These are phyloP conservation scores for Cercospora berteroae DNA, from an alignment of 2,329 filamentous ascomycete genomes.

Conservation along the genomic window DNA sequence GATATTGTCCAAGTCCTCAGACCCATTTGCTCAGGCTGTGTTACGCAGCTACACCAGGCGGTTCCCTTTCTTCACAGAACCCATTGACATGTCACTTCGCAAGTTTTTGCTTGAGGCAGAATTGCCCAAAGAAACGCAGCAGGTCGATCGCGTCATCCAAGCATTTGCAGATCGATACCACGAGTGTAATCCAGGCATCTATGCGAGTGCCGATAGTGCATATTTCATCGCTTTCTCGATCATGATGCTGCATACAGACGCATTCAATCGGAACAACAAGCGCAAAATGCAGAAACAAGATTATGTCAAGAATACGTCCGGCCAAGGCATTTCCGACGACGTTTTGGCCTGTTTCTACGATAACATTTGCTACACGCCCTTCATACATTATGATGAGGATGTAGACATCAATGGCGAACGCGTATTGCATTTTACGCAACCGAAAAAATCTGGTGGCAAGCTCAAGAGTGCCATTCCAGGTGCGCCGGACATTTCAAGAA, in stretches of 20 bases:
- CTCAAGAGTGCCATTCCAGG: constrained; percentile 59
- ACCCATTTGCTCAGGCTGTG: constrained; percentile 78
- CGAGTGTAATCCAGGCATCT: constrained; percentile 97
- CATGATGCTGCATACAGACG: constrained; percentile 92
- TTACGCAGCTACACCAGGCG: constrained; percentile 92
- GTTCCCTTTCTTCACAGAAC: constrained; percentile 93
- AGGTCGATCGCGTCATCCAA: constrained; percentile 91
- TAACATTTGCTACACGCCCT: constrained; percentile 96
- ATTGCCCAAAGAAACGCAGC: constrained; percentile 93
- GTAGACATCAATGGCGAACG: constrained; percentile 75
- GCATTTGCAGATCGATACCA: constrained; percentile 96
- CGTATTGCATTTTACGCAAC: constrained; percentile 63
- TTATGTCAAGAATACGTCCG: constrained; percentile 91
- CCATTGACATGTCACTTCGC: constrained; percentile 95
- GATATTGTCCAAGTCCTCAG: constrained; percentile 79
- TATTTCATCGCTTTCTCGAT: constrained; percentile 98
- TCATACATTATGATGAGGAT: constrained; percentile 96
- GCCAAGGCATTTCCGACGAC: constrained; percentile 88
- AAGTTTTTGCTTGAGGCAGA: constrained; percentile 97
- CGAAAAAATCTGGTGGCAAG: constrained; percentile 60
- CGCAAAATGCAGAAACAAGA: constrained; percentile 96
- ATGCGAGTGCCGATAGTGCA: constrained; percentile 85
- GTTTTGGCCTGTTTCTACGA: constrained; percentile 96
- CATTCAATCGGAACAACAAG: constrained; percentile 99
- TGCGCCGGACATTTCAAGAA: constrained; percentile 64